Evolutionary conservation across 345 rosid species (phyloP), one percentile per base, ranked within the genome.

Genomic region (Linum tenue): DNA sequence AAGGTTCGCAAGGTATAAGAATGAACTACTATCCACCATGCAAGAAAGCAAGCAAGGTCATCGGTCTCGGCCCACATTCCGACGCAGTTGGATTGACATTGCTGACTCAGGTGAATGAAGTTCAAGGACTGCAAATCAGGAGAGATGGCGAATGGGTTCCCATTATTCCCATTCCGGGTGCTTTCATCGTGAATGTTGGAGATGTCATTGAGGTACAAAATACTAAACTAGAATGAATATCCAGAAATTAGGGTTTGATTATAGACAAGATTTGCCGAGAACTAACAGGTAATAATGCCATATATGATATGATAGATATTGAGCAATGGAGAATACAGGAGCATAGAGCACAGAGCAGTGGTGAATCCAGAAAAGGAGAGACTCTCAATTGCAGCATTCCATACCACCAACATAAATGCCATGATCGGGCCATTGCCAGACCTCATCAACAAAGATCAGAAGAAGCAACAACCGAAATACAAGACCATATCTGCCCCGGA

Each of bases 21-120:
- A 72, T 72, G 73, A 83, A 81, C 48, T 79, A 78, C 56, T 79
- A 83, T 69, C 87, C 84, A 12, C 73, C 77, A 0, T 75, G 85
- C 60, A 39, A 2, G 17, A 55, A 66, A 44, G 78, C 79, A 48
- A 60, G 68, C 11, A 75, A 67, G 67, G 82, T 77, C 3, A 60
- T 69, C 51, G 81, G 84, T 53, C 70, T 79, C 5, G 63, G 77
- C 0, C 76, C 82, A 4, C 84, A 77, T 58, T 77, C 82, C 5
- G 86, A 82, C 55, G 66, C 70, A 35, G 56, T 58, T 9, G 82
- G 78, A 38, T 37, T 79, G 55, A 82, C 84, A 35, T 0, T 75
- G 42, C 72, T 82, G 10, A n/a, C 60, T 38, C 75, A 82, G 66
- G 71, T 59, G 38, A 79, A 64, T 3, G 60, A 75, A 57, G 76